Evolutionary conservation across 2,329 filamentous ascomycete species (phyloP), one percentile per base, ranked within the genome.

Genomic region (Cephalotrichum gorgonifer): DNA sequence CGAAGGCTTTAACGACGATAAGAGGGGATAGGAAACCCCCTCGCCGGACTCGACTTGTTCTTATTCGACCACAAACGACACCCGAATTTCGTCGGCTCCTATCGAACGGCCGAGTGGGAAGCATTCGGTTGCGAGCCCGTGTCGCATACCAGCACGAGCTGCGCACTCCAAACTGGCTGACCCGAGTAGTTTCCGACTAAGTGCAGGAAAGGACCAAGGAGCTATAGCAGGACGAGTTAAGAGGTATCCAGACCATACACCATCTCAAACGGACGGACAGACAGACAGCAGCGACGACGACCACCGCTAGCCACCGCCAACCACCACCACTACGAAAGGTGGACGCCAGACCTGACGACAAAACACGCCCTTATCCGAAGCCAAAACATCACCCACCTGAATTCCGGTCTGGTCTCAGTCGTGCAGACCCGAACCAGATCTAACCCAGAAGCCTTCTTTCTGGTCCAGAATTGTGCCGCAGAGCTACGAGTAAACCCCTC

Each of bases 381-480:
- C 35, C 26, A 22, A 43, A 17, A 42, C 20, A 20, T 23, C 39
- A 9, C 28, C 46, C 35, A 48, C 46, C 46, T 43, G 46, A 31
- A 30, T 25, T 27, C 22, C 27, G 22, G 23, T 30, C 46, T 26
- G 25, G 46, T 48, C 46, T 48, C 46, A 48, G 35, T 48, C 39
- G 35, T 48, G 35, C 46, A 48, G 46, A 43, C 46, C 46, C 30
- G 46, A 48, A 48, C 46, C 46, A 48, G 31, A 48, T 15, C 46
- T 14, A 22, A 25, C 35, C 25, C 23, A 17, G 7, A 20, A n/a
- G 23, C 25, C n/a, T 11, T 31, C 27, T 39, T 22, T 41, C 43
- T 45, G 43, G n/a, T 20, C 43, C 20, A 15, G 31, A 14, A 15
- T 20, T 39, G 14, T 23, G 31, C 23, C 44, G 31, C 31, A 27